Evolutionary conservation across 768 basidiomycete species (phyloP).

Genomic region (Amanita inopinata): DNA sequence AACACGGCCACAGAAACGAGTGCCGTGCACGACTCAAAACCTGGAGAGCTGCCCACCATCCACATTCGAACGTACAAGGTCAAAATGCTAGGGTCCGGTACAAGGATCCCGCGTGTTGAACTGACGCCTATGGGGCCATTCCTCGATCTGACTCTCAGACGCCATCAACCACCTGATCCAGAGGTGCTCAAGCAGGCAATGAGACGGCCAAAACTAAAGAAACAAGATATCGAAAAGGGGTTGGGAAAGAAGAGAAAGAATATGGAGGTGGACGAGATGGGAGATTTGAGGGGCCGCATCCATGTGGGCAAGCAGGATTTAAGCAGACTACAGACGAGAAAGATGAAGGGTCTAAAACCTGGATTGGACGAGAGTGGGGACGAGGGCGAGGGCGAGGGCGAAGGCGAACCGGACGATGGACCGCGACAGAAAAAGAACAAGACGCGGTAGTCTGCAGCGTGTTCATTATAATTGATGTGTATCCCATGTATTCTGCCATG

Average conservation of each 20-base stretch:
- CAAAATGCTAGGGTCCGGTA: constrained; percentile 64
- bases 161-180: constrained; percentile 64
- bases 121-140: constrained; percentile 87
- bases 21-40: constrained; percentile 27
- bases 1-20: constrained; percentile 29
- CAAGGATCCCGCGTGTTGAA: constrained; percentile 71
- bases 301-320: constrained; percentile 90
- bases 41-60: constrained; percentile 55
- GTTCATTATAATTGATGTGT: background rate
- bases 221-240: constrained; percentile 78
- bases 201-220: constrained; percentile 80
- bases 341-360: constrained; percentile 82
- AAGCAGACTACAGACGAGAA: constrained; percentile 75
- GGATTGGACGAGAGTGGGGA: constrained; percentile 15
- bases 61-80: constrained; percentile 85
- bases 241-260: constrained; percentile 93
- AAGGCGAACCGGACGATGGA: constrained; percentile 15
- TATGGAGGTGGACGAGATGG: constrained; percentile 96
- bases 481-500: no score
- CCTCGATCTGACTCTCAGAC: constrained; percentile 72
- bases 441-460: constrained; percentile 3
- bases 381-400: constrained; percentile 14
- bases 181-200: constrained; percentile 77
- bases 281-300: constrained; percentile 83
- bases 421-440: constrained; percentile 8